phyloP scores from a whole-genome alignment of 192 early-diverging fungal genomes.

The Entomortierella beljakovae region DNA sequence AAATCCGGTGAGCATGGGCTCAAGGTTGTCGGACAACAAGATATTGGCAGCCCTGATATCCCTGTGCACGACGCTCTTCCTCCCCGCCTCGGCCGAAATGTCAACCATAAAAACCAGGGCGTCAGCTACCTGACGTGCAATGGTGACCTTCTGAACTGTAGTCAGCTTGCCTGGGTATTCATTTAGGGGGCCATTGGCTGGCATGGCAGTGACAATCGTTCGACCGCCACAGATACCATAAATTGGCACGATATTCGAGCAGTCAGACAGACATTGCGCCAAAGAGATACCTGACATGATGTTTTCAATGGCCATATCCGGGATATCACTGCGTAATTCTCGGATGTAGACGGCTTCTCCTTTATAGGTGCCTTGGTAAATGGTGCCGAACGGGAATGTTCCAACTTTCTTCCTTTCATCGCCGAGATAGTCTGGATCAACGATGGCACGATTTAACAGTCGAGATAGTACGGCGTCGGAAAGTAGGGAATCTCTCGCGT shows the following conservation, averaged over 20 bases:
- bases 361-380: slow-evolving; percentile 20
- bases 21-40: slow-evolving; percentile 14
- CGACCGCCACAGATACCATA: slow-evolving; percentile 31
- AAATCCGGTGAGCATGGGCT: slow-evolving; percentile 35
- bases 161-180: slow-evolving; percentile 1
- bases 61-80: slow-evolving; percentile 14
- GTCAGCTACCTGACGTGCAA: slow-evolving; percentile 32
- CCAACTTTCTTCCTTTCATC: slow-evolving; percentile 10
- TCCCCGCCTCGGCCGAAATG: background rate
- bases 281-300: slow-evolving; percentile 8
- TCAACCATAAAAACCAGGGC: slow-evolving; percentile 20
- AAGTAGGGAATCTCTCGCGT: background rate
- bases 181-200: slow-evolving; percentile 22
- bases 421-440: slow-evolving; percentile 27
- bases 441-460: too few species aligned
- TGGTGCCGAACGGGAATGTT: slow-evolving; percentile 22
- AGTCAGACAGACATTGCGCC: slow-evolving; percentile 9
- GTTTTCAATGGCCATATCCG: background rate
- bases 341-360: slow-evolving; percentile 18
- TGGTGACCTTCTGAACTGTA: slow-evolving; percentile 15
- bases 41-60: slow-evolving; percentile 41
- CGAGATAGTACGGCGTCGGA: too few species aligned
- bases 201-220: slow-evolving; percentile 17
- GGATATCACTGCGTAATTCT: slow-evolving; percentile 7
- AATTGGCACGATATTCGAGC: slow-evolving; percentile 3